A percentile compares a stretch with the other conserved stretches of the same genome.
phyloP scores from a whole-genome alignment of 768 basidiomycete genomes.

The Mycena haematopus region DNA sequence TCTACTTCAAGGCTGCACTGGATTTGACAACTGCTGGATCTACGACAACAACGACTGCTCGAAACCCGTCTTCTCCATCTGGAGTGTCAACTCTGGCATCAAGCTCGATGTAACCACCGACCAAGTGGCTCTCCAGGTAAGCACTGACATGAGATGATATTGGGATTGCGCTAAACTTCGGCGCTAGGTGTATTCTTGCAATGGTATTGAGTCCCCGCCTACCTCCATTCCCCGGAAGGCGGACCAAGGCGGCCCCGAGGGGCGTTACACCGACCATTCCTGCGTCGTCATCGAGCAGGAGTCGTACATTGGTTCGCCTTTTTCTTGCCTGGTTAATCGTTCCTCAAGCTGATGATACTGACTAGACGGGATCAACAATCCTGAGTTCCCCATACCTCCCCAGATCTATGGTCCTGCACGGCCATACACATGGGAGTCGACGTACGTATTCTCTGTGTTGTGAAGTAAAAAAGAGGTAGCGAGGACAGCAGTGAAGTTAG shows the following conservation, averaged over 20 bases:
- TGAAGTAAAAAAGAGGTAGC: conserved; percentile 9
- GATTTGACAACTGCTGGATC: conserved; percentile 55
- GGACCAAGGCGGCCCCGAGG: conserved; percentile 47
- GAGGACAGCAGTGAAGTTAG: too few relatives aligned
- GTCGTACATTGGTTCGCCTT: conserved; percentile 41
- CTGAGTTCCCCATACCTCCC: conserved; percentile 45
- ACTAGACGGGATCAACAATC: conserved; percentile 52
- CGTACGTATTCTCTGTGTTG: conserved; percentile 45
- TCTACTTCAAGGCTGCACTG: conserved; percentile 44
- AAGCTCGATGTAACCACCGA: conserved; percentile 53
- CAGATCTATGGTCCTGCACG: conserved; percentile 50
- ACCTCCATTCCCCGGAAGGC: conserved; percentile 49
- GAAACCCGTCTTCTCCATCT: conserved; percentile 46
- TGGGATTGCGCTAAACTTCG: background rate
- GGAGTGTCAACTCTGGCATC: conserved; percentile 55
- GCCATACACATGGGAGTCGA: conserved; percentile 47
- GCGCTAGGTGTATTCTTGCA: conserved; percentile 47
- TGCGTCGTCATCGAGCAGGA: conserved; percentile 54
- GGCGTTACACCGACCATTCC: conserved; percentile 45
- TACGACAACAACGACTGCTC: conserved; percentile 42
- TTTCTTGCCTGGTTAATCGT: background rate
- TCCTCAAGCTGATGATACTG: background rate
- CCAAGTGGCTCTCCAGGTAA: conserved; percentile 52
- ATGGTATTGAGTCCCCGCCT: conserved; percentile 44
- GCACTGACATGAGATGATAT: background rate